Evolutionary conservation across 2,329 filamentous ascomycete species (phyloP), one percentile per base, ranked within the genome.

Genomic region (Verticillium zaregamsianum): DNA sequence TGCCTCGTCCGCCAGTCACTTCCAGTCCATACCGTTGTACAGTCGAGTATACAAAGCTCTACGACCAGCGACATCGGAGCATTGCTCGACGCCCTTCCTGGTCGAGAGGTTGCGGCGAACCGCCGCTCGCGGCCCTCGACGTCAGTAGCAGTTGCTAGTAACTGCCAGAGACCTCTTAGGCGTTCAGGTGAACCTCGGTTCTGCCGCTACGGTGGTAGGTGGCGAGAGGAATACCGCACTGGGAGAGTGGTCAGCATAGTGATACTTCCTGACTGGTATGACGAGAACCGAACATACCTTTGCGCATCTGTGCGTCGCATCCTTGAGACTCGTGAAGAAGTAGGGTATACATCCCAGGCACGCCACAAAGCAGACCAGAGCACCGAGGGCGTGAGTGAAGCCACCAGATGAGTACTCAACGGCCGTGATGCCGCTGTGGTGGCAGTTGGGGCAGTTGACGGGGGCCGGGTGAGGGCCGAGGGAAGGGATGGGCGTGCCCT

Each of bases 201-300:
- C 66, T 63, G 28, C 67, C 67, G 31, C 67, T 69, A 8, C 68
- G 66, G 39, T 69, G 68, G 54, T 68, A 69, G n/a, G 65, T 66
- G 5, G 68, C 68, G 14, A 69, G 65, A 28, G 66, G 62, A n/a
- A 67, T 63, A 2, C 65, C 64, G 37, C 68, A 69, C 66, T 68
- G n/a, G 25, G 20, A 17, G n/a, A 6, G 31, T 6, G 23, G 25
- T 52, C 59, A 67, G 61, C n/a, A 39, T 39, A 31, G 20, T 15
- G 31, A 28, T 6, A 0, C 15, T 40, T 40, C 17, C 15, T 14
- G 15, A 52, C 6, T 2, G 7, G 8, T 31, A 17, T 3, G 20
- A 11, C 52, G 9, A 7, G n/a, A 45, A 17, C 25, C 25, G 5
- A 39, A 63, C 63, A 17, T 62, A 68, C 67, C 58, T 63, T 64